Percentiles rank a stretch among this genome's conserved stretches.
Evolutionary conservation across 2,329 filamentous ascomycete species (phyloP).

Genomic region (Scytalidium sp.): DNA sequence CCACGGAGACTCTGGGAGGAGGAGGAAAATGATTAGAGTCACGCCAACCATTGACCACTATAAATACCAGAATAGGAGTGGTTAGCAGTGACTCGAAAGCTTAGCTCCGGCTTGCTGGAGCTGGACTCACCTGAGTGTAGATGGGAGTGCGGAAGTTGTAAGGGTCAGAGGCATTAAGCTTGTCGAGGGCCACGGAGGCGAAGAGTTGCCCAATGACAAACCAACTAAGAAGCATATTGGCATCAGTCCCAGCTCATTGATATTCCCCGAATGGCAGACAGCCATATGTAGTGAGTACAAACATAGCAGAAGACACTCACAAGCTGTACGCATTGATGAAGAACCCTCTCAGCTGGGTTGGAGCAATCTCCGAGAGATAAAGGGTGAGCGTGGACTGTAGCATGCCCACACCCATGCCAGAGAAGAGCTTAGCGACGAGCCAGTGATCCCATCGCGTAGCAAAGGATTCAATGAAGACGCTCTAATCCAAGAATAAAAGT

Average conservation of each 20-base stretch:
- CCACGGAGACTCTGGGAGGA: slow-evolving; percentile 38
- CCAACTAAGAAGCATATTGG: slow-evolving; percentile 27
- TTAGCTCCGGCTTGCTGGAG: not conserved
- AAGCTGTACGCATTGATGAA: slow-evolving; percentile 14
- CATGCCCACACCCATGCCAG: slow-evolving; percentile 17
- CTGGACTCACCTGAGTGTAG: slow-evolving; percentile 34
- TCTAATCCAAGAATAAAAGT: slow-evolving; percentile 5
- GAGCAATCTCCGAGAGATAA: slow-evolving; percentile 18
- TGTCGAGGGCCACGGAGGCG: slow-evolving; percentile 37
- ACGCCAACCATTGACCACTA: slow-evolving; percentile 42
- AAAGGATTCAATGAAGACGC: slow-evolving; percentile 15
- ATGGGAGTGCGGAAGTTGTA: slow-evolving; percentile 36
- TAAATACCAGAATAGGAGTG: too few species aligned
- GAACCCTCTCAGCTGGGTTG: slow-evolving; percentile 15
- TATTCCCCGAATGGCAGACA: too few species aligned
- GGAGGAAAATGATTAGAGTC: slow-evolving; percentile 35
- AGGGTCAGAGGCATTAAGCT: slow-evolving; percentile 27
- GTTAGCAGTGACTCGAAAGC: too few species aligned
- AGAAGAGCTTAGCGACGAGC: slow-evolving; percentile 18
- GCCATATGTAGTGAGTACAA: too few species aligned
- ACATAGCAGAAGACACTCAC: slow-evolving; percentile 8
- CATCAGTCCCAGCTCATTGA: not conserved
- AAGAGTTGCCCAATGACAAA: slow-evolving; percentile 40
- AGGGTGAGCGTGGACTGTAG: slow-evolving; percentile 18
- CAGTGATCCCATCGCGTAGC: slow-evolving; percentile 14